phyloP scores from a whole-genome alignment of 1,139 yeast genomes.

The Hyphopichia fennica region DNA sequence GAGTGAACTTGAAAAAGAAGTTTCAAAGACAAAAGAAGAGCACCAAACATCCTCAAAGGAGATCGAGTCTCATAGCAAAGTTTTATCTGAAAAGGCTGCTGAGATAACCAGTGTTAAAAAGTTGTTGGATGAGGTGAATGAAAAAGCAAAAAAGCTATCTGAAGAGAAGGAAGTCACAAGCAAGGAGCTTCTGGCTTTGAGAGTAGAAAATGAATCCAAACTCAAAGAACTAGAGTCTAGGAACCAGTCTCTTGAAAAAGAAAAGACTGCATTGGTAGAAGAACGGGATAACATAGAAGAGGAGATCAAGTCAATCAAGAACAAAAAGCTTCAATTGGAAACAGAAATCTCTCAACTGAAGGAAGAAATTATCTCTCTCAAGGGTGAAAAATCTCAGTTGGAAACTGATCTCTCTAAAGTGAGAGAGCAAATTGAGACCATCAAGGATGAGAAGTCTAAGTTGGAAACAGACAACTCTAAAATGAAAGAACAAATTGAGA shows the following conservation, averaged over 20 bases:
- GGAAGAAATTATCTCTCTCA: background rate
- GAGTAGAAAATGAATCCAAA: background rate
- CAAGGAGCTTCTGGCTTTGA: too few relatives aligned
- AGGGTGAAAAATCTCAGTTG: background rate
- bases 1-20: slow-evolving; percentile 1
- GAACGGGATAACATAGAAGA: background rate
- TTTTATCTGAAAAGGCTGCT: background rate
- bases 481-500: slow-evolving; percentile 3
- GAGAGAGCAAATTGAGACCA: background rate
- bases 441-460: background rate
- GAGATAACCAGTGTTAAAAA: slow-evolving; percentile 1
- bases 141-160: background rate
- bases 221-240: background rate
- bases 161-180: background rate
- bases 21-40: background rate
- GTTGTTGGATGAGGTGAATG: background rate
- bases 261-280: slow-evolving; percentile 2
- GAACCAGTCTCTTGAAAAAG: slow-evolving; percentile 1
- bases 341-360: background rate
- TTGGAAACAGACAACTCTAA: background rate
- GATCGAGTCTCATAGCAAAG: background rate
- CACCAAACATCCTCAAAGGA: background rate
- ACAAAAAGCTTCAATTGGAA: too few relatives aligned
- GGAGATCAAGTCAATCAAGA: background rate
- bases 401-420: background rate